Evolutionary conservation across 2,329 filamentous ascomycete species (phyloP).

Genomic region (Aspergillus phoenicis): DNA sequence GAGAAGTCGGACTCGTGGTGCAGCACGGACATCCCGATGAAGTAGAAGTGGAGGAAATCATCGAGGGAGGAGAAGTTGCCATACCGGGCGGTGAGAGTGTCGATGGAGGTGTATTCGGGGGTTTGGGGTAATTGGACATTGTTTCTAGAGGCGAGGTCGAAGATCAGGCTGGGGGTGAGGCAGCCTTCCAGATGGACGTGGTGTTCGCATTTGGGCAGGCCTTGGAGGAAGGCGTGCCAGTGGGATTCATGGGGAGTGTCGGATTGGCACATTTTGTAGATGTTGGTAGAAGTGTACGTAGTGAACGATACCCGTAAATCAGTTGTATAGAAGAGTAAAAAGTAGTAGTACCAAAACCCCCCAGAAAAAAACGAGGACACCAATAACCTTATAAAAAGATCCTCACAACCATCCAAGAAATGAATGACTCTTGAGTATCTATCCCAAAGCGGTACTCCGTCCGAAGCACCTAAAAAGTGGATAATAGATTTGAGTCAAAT

Average conservation of each 20-base stretch:
- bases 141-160: slow-evolving; percentile 69
- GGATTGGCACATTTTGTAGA: slow-evolving; percentile 56
- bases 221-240: slow-evolving; percentile 62
- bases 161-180: slow-evolving; percentile 69
- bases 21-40: slow-evolving; percentile 72
- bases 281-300: background rate
- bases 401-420: too few relatives aligned
- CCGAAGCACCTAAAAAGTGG: background rate
- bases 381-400: too few relatives aligned
- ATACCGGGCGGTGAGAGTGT: slow-evolving; percentile 65
- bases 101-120: slow-evolving; percentile 63
- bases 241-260: slow-evolving; percentile 15
- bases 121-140: slow-evolving; percentile 60
- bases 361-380: too few relatives aligned
- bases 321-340: too few relatives aligned
- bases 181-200: slow-evolving; percentile 80
- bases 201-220: slow-evolving; percentile 78
- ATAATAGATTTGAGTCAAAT: background rate
- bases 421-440: too few relatives aligned
- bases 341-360: too few relatives aligned
- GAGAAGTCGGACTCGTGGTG: slow-evolving; percentile 69
- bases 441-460: too few relatives aligned
- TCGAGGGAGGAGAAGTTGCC: slow-evolving; percentile 69
- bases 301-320: too few relatives aligned
- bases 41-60: slow-evolving; percentile 79